Percentiles rank a stretch among this genome's conserved stretches.
Evolutionary conservation across 1,284 basidiomycete genomes (phyloP).

Genomic region (Cryptococcus floricola): DNA sequence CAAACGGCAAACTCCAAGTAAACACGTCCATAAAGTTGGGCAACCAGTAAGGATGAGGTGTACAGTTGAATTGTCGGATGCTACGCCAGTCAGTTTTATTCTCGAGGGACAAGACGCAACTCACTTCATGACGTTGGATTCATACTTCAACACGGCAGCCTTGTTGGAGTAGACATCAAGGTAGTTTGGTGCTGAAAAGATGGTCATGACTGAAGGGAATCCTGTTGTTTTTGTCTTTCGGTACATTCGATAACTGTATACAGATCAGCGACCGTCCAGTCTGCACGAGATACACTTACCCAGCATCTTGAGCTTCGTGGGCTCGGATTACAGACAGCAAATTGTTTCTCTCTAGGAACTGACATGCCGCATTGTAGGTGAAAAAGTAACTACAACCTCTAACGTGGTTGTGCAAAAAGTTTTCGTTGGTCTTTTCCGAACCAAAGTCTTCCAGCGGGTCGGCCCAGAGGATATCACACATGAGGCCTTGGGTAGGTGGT

Average conservation of each 20-base stretch:
- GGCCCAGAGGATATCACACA: conserved; percentile 94
- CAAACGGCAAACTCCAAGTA: conserved; percentile 98
- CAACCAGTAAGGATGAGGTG: conserved; percentile 92
- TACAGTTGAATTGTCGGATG: conserved; percentile 83
- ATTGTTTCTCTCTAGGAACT: conserved; percentile 90
- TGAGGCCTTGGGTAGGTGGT: conserved; percentile 86
- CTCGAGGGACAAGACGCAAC: conserved; percentile 4
- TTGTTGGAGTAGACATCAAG: conserved; percentile 97
- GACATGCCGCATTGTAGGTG: conserved; percentile 90
- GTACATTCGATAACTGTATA: conserved; percentile 84
- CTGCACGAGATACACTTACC: conserved; percentile 54
- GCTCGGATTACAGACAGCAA: conserved; percentile 91
- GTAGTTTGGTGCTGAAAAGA: conserved; percentile 93
- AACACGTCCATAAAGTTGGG: conserved; percentile 99
- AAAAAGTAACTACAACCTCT: conserved; percentile 96
- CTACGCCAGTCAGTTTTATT: conserved; percentile 11
- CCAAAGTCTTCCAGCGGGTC: conserved; percentile 94
- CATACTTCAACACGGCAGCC: conserved; percentile 92
- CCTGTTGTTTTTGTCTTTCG: conserved; percentile 91
- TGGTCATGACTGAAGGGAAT: conserved; percentile 90
- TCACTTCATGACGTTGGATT: conserved; percentile 88
- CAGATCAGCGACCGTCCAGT: conserved; percentile 7
- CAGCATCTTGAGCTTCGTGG: conserved; percentile 92
- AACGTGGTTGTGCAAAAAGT: conserved; percentile 86
- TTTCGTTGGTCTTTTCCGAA: conserved; percentile 77